A percentile compares a stretch with the other conserved stretches of the same genome.
phyloP scores from a whole-genome alignment of 805 yeast genomes.

The Candida awuae region DNA sequence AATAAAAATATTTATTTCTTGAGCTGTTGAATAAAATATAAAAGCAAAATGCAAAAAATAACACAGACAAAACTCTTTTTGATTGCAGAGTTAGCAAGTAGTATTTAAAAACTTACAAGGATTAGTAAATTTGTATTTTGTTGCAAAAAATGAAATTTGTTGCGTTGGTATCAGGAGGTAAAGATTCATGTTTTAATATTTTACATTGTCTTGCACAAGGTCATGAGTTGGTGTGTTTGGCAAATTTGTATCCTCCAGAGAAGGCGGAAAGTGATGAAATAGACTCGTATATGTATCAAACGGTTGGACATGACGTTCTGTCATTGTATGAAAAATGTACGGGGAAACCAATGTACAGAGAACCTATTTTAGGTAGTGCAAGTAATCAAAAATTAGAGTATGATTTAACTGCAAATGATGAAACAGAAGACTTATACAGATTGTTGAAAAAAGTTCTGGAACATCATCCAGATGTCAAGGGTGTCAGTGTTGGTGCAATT shows the following conservation, averaged over 20 bases:
- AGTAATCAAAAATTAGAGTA: slow-evolving; percentile 65
- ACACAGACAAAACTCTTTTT: too few relatives aligned
- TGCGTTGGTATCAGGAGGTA: slow-evolving; percentile 91
- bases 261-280: slow-evolving; percentile 48
- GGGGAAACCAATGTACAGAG: slow-evolving; percentile 73
- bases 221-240: slow-evolving; percentile 79
- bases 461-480: slow-evolving; percentile 66
- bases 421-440: slow-evolving; percentile 71
- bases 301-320: slow-evolving; percentile 85
- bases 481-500: slow-evolving; percentile 93
- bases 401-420: slow-evolving; percentile 60
- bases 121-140: too few relatives aligned
- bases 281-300: slow-evolving; percentile 95
- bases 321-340: slow-evolving; percentile 58
- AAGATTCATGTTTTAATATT: slow-evolving; percentile 88
- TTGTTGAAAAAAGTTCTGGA: slow-evolving; percentile 42
- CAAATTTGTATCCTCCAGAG: slow-evolving; percentile 63
- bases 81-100: background rate
- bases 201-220: slow-evolving; percentile 79
- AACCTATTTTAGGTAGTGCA: slow-evolving; percentile 54
- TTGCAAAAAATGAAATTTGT: slow-evolving; percentile 78
- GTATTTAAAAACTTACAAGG: background rate
- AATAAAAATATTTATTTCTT: too few relatives aligned
- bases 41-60: too few relatives aligned
- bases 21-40: too few relatives aligned